These are phyloP conservation scores for Lachancea kluyveri DNA, from an alignment of 805 yeast species.

Conservation along the genomic window DNA sequence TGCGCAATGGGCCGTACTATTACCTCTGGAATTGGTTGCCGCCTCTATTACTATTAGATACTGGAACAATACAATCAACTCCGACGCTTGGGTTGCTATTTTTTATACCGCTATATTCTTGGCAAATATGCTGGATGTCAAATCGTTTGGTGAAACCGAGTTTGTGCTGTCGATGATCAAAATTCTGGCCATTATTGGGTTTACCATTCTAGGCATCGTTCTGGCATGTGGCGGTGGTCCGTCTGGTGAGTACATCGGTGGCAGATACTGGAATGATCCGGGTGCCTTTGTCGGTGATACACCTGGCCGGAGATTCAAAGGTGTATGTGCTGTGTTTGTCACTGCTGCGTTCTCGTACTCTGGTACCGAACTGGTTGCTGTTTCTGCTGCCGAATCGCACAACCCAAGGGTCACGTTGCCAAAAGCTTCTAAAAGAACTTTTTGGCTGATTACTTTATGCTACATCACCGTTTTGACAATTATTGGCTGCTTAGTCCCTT, in stretches of 20 bases:
- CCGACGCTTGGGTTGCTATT: slow-evolving; percentile 57
- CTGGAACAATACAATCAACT: slow-evolving; percentile 46
- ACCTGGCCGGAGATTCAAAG: slow-evolving; percentile 41
- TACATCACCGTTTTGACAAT: slow-evolving; percentile 54
- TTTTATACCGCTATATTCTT: slow-evolving; percentile 42
- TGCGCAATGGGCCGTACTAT: slow-evolving; percentile 48
- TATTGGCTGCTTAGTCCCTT: slow-evolving; percentile 66
- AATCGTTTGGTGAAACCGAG: slow-evolving; percentile 53
- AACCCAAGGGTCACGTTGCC: slow-evolving; percentile 66
- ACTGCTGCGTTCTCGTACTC: slow-evolving; percentile 74
- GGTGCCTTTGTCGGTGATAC: slow-evolving; percentile 50
- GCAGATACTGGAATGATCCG: slow-evolving; percentile 45
- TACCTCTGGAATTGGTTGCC: slow-evolving; percentile 57
- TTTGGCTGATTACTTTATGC: slow-evolving; percentile 73
- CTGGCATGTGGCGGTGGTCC: slow-evolving; percentile 52
- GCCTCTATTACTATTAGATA: slow-evolving; percentile 50
- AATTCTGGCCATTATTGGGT: slow-evolving; percentile 42
- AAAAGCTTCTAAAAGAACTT: slow-evolving; percentile 71
- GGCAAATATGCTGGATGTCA: slow-evolving; percentile 48
- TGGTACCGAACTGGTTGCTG: slow-evolving; percentile 68
- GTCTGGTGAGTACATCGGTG: slow-evolving; percentile 42
- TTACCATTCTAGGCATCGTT: slow-evolving; percentile 42
- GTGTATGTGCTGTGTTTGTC: slow-evolving; percentile 65
- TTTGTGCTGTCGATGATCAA: slow-evolving; percentile 43
- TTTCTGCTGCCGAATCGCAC: slow-evolving; percentile 71